These are phyloP conservation scores for Blastocystis sp. DNA, from an alignment of 352 stramenopile genomes.

Conservation along the genomic window DNA sequence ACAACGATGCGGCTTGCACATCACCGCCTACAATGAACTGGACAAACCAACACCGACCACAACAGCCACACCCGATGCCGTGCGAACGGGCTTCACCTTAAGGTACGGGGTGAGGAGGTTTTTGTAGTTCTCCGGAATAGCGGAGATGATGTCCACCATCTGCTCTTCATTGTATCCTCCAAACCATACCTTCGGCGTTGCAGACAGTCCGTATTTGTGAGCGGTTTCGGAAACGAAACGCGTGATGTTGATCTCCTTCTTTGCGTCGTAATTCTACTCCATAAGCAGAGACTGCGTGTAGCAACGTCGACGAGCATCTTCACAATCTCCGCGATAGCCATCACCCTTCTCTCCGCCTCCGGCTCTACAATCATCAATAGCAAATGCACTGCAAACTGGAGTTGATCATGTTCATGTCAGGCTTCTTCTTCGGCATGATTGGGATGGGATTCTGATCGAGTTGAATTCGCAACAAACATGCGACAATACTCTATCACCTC, in stretches of 20 bases:
- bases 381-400: neutral
- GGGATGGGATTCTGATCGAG: neutral
- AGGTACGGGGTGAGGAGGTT: slow-evolving; percentile 79
- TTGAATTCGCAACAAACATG: neutral
- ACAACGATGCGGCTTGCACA: slow-evolving; percentile 92
- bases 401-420: slow-evolving; percentile 5
- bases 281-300: neutral
- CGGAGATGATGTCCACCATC: slow-evolving; percentile 85
- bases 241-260: slow-evolving; percentile 56
- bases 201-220: slow-evolving; percentile 53
- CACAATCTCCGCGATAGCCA: slow-evolving; percentile 50
- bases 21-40: slow-evolving; percentile 70
- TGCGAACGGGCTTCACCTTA: slow-evolving; percentile 84
- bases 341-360: slow-evolving; percentile 24
- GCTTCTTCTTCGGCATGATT: slow-evolving; percentile 13
- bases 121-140: slow-evolving; percentile 79
- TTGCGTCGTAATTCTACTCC: slow-evolving; percentile 50
- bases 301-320: slow-evolving; percentile 29
- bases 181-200: slow-evolving; percentile 37
- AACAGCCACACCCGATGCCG: slow-evolving; percentile 82
- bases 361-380: neutral
- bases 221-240: slow-evolving; percentile 42
- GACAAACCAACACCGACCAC: slow-evolving; percentile 62
- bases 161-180: slow-evolving; percentile 56
- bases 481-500: neutral